Evolutionary conservation across 352 stramenopile species (phyloP).

Genomic region (Saprolegnia diclina): DNA sequence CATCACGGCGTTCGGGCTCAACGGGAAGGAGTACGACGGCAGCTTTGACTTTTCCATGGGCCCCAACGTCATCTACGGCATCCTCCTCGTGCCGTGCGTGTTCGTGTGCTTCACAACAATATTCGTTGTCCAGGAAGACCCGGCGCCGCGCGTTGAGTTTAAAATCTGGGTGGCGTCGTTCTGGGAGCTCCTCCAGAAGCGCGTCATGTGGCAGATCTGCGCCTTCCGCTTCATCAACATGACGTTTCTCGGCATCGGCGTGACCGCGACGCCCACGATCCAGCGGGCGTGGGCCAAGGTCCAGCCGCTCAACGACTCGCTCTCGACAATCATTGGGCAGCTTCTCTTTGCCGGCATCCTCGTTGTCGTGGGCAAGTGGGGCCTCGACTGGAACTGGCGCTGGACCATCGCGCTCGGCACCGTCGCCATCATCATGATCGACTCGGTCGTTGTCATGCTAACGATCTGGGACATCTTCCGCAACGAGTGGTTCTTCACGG

Average conservation of each 20-base stretch:
- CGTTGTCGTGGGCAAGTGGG: slow-evolving; percentile 47
- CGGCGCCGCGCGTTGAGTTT: slow-evolving; percentile 17
- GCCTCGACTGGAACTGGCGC: slow-evolving; percentile 54
- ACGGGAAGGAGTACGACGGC: slow-evolving; percentile 43
- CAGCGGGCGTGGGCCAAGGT: slow-evolving; percentile 32
- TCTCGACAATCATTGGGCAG: slow-evolving; percentile 47
- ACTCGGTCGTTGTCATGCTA: slow-evolving; percentile 47
- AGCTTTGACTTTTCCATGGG: slow-evolving; percentile 42
- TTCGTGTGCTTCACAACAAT: slow-evolving; percentile 29
- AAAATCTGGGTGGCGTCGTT: slow-evolving; percentile 27
- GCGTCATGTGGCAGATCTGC: slow-evolving; percentile 40
- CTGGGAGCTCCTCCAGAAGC: slow-evolving; percentile 35
- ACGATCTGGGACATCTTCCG: slow-evolving; percentile 46
- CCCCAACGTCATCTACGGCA: slow-evolving; percentile 28
- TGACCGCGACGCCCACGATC: slow-evolving; percentile 26
- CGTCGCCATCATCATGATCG: slow-evolving; percentile 36
- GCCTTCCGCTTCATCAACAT: slow-evolving; percentile 42
- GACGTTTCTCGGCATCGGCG: slow-evolving; percentile 36
- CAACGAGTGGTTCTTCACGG: slow-evolving; percentile 60
- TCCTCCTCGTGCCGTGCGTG: slow-evolving; percentile 32
- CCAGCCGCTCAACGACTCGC: slow-evolving; percentile 39
- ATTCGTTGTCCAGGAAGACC: slow-evolving; percentile 30
- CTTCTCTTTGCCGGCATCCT: slow-evolving; percentile 47
- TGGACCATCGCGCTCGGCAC: slow-evolving; percentile 39
- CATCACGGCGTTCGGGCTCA: slow-evolving; percentile 37